These are phyloP conservation scores for Bonnemaisonia californica DNA, from an alignment of 31 red algal species.

Conservation along the genomic window DNA sequence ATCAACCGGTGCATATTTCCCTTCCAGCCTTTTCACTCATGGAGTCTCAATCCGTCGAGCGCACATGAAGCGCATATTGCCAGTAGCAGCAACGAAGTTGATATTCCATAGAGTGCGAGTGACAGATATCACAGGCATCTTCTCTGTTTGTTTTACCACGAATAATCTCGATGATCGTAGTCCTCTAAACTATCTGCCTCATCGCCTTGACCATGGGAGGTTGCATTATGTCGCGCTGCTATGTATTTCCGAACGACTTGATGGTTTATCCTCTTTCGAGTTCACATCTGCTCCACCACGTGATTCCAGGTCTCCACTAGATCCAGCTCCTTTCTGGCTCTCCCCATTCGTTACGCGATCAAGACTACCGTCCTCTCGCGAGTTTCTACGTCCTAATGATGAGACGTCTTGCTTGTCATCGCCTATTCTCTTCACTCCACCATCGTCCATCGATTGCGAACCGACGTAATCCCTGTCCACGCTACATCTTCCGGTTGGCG, in stretches of 20 bases:
- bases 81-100: too few relatives aligned
- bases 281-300: constrained; percentile 21
- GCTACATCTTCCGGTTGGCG: constrained; percentile 1
- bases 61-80: too few relatives aligned
- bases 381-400: neutral
- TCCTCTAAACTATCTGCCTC: neutral
- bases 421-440: neutral
- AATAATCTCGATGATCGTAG: neutral
- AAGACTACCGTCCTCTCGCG: neutral
- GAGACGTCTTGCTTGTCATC: constrained; percentile 41
- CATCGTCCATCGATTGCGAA: neutral
- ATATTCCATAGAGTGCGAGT: too few relatives aligned
- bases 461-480: neutral
- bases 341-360: constrained; percentile 29
- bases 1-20: too few relatives aligned
- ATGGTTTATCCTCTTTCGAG: constrained; percentile 42
- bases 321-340: constrained; percentile 8
- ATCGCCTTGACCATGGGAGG: neutral
- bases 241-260: constrained; percentile 48
- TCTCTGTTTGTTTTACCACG: constrained; percentile 4
- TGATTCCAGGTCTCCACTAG: neutral
- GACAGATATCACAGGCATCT: too few relatives aligned
- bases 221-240: constrained; percentile 42
- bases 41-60: too few relatives aligned
- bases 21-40: too few relatives aligned